Base-by-base conservation (phyloP, 179 eudicot genomes). In the Spinacia oleracea region DNA sequence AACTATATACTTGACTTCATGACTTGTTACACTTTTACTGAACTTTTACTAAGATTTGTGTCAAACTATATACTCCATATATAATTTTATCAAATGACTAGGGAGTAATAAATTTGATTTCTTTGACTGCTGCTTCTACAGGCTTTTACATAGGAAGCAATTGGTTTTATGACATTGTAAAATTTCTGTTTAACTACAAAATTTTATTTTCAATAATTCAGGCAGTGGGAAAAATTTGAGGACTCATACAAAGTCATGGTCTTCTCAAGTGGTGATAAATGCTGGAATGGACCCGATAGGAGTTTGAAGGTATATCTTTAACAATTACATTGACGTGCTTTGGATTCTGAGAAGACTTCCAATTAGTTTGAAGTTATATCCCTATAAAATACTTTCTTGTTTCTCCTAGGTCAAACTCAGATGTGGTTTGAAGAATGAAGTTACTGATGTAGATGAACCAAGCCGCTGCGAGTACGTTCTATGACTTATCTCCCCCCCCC, bases 241-340 rank as follows among this genome's bases (percentile, higher is more conserved):
- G 98, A 96, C 43, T 88, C 94, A 0, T 94, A 94, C 90, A 89
- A 85, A 82, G 65, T 64, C 75, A 94, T 96, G 94, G 81, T 84
- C 62, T 96, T 96, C 79, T 86, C 96, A 70, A 90, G 81, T 79
- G 99, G 99, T 74, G 99, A 96, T 82, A 91, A 84, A 81, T 96
- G 99, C 88, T 96, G 99, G 99, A 96, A 94, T 83, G 99, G 99
- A 58, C 99, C 99, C 59, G 98, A 96, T 78, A 94, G 99, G 86
- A 94, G 99, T 85, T 62, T 94, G 73, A 91, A 91, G 92, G 99
- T 94, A 86, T 62, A 45, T 38, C 29, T 50, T 32, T 65, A 21
- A 10, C 23, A 27, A 40, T 43, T 42, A 42, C 38, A 12, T 1
- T 34, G 45, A 32, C 34, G 25, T 20, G 63, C 38, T 78, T 78